Conservation (phyloP, 1,284 basidiomycete genomes). For the Ustanciosporium gigantosporum region DNA sequence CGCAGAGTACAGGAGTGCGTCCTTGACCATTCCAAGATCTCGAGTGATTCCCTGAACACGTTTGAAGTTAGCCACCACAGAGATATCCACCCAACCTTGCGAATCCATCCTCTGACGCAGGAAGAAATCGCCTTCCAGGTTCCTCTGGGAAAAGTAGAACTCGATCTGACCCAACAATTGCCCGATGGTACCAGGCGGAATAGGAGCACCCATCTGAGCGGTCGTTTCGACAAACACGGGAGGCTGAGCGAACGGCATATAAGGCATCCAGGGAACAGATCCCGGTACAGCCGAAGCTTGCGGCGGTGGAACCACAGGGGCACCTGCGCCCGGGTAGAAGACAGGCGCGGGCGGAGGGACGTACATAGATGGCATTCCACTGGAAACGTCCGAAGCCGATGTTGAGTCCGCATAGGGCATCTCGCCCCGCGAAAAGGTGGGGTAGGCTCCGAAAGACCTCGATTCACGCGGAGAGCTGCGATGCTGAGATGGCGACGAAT, state of each 20-base stretch:
- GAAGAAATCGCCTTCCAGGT: constrained; percentile 53
- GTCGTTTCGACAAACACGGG: constrained; percentile 1
- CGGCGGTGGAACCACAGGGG: too few species aligned
- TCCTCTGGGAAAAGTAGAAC: constrained; percentile 56
- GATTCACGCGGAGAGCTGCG: too few species aligned
- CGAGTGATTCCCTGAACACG: constrained; percentile 32
- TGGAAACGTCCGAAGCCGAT: too few species aligned
- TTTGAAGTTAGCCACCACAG: constrained; percentile 44
- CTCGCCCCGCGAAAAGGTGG: too few species aligned
- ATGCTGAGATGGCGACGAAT: too few species aligned
- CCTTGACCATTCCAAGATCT: constrained; percentile 21
- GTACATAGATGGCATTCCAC: too few species aligned
- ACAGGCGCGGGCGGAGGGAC: not conserved
- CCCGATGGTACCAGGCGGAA: constrained; percentile 16
- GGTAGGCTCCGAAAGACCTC: too few species aligned
- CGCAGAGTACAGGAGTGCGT: constrained; percentile 29
- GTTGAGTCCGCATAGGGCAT: too few species aligned
- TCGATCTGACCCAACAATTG: constrained; percentile 53
- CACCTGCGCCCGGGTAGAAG: constrained; percentile 3
- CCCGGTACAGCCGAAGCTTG: not conserved
- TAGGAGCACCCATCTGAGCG: constrained; percentile 5
- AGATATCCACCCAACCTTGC: constrained; percentile 50
- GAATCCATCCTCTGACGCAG: constrained; percentile 52
- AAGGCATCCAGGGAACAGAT: constrained; percentile 3
- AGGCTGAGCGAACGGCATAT: not conserved